These are phyloP conservation scores for Scortechinia acanthostroma DNA, from an alignment of 2,329 filamentous ascomycete species.

Conservation along the genomic window DNA sequence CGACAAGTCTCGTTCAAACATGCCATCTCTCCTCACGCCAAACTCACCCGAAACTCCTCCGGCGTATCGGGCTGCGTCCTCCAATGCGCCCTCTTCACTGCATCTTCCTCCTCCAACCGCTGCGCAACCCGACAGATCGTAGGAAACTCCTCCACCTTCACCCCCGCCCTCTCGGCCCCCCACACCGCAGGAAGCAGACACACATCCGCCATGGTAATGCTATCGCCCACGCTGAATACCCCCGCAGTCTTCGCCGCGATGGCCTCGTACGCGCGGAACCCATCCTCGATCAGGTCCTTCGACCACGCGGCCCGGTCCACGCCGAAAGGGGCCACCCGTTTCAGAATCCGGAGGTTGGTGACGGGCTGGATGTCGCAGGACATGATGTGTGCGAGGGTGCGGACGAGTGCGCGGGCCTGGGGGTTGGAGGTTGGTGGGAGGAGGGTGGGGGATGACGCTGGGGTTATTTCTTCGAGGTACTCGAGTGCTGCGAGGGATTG, in stretches of 20 bases:
- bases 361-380: constrained; percentile 39
- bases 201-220: constrained; percentile 36
- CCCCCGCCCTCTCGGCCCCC: constrained; percentile 31
- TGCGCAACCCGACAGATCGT: constrained; percentile 25
- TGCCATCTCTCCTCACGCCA: no score
- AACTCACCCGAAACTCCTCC: constrained; percentile 28
- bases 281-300: constrained; percentile 27
- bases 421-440: constrained; percentile 28
- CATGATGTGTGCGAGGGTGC: constrained; percentile 33
- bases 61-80: constrained; percentile 34
- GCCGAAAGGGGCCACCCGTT: constrained; percentile 26
- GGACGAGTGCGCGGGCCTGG: constrained; percentile 26
- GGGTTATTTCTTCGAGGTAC: constrained; percentile 35
- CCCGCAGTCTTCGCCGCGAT: constrained; percentile 21
- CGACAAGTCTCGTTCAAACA: no score
- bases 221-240: constrained; percentile 33
- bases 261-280: constrained; percentile 34
- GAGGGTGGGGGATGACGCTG: constrained; percentile 10
- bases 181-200: constrained; percentile 40
- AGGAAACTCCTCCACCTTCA: constrained; percentile 30
- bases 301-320: constrained; percentile 26
- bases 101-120: constrained; percentile 26
- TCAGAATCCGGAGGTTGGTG: constrained; percentile 35
- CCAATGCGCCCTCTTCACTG: constrained; percentile 34
- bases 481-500: constrained; percentile 39